These are phyloP conservation scores for Camellia japonica DNA, from an alignment of 148 eudicot genomes.

Conservation along the genomic window DNA sequence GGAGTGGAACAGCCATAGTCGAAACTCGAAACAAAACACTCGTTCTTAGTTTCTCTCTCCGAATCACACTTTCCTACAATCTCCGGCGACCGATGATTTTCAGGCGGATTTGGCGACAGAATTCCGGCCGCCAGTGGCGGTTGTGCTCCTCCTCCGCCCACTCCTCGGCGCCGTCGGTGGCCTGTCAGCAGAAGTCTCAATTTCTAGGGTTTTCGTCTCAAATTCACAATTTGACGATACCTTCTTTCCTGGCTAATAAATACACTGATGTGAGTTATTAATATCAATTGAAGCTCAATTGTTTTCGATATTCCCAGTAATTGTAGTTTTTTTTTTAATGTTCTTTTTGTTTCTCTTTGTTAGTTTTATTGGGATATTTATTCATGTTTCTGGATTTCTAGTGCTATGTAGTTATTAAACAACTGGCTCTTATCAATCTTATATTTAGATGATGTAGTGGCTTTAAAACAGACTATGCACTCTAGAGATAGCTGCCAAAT, in stretches of 20 bases:
- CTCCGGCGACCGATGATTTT: slow-evolving; percentile 28
- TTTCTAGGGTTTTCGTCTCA: slow-evolving; percentile 29
- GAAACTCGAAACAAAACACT: not conserved
- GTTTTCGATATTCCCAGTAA: not conserved
- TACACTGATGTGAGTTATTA: slow-evolving; percentile 30
- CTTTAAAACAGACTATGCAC: not conserved
- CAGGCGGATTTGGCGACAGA: slow-evolving; percentile 37
- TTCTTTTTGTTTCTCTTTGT: not conserved
- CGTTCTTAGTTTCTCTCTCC: not conserved
- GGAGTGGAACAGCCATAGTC: not conserved
- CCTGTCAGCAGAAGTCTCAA: slow-evolving; percentile 16
- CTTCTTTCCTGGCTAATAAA: not conserved
- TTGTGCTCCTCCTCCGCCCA: slow-evolving; percentile 22
- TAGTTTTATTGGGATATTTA: not conserved
- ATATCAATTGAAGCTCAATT: not conserved
- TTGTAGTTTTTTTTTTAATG: not conserved
- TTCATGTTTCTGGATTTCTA: not conserved
- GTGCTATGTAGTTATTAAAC: not conserved
- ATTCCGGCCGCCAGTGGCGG: slow-evolving; percentile 26
- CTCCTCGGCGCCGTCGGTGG: slow-evolving; percentile 10
- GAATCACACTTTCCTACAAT: not conserved
- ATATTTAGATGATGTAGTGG: not conserved
- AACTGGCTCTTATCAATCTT: not conserved
- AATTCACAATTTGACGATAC: not conserved
- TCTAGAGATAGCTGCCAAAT: too few species aligned